Base-by-base conservation (phyloP, 2,329 filamentous ascomycete species). In the Fusarium robinianum region DNA sequence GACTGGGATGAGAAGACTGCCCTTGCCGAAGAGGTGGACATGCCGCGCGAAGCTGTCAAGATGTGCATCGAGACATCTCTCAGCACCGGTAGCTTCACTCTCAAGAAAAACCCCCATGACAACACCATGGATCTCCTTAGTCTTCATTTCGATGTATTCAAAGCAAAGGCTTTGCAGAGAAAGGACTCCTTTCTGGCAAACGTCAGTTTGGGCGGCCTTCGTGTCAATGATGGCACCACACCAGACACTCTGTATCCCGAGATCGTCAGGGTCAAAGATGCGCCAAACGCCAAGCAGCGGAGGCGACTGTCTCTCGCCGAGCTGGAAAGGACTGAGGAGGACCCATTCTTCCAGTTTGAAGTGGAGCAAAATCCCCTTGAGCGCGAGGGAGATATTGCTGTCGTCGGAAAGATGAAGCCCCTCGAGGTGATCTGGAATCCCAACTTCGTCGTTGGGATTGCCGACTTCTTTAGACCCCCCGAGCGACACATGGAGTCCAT, bases 401-500 rank as follows among this genome's bases (percentile, higher is more conserved):
- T 99, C 22, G 91, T 85, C 3, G 85, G 92, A 60, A 96, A 95
- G 67, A 73, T 99, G 57, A 96, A 95, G 67, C 94, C 91, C 30
- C 85, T 99, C 56, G 95, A 99, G 66, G 87, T 99, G 41, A 90
- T 99, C 16, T 99, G 96, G 80, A 99, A 99, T 60, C 94, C 95
- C 1, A 88, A 85, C 53, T 95, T 97, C 57, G 78, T 97, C 1
- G 84, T 96, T 5, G 91, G 94, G 34, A 83, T 97, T 25, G 89
- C 86, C 39, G 90, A 90, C 58, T 99, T 99, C 73, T 99, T 99
- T 75, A 87, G 92, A 51, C 94, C 94, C 1, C 95, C 94, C 0
- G 91, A 96, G 66, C 81, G 91, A 36, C 95, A 99, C 65, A 96
- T 99, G 91, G 94, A 99, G 64, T 99, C 94, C 8, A 96, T 99